Conservation (phyloP, 108 stramenopile species). For the Licmophora abbreviata region DNA sequence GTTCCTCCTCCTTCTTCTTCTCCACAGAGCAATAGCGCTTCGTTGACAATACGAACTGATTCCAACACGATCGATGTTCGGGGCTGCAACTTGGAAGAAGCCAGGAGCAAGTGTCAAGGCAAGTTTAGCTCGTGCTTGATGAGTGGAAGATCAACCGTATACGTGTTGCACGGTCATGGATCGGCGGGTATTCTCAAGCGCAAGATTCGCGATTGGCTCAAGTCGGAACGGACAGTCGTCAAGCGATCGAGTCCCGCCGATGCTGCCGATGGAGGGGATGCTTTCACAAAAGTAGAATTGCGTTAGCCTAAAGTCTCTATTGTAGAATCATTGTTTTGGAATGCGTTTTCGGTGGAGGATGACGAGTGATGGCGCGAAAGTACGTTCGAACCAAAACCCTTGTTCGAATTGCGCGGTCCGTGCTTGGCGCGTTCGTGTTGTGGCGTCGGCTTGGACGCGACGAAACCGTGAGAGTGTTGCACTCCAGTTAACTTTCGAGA, state of each 20-base stretch:
- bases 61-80: conserved; percentile 85
- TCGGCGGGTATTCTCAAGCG: conserved; percentile 65
- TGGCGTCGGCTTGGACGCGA: no score
- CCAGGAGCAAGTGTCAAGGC: conserved; percentile 38
- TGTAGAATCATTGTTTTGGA: no score
- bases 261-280: conserved; percentile 77
- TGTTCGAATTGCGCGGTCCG: no score
- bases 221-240: conserved; percentile 39
- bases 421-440: no score
- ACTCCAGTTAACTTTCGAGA: no score
- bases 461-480: no score
- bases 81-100: conserved; percentile 76
- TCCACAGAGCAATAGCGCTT: neutral
- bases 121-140: conserved; percentile 45
- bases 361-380: no score
- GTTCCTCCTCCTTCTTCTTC: neutral
- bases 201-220: conserved; percentile 63
- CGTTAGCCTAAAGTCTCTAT: conserved; percentile 13
- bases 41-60: conserved; percentile 44
- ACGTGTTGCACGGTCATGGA: conserved; percentile 77
- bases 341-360: no score
- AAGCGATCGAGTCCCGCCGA: conserved; percentile 59
- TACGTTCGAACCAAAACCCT: no score
- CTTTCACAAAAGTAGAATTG: conserved; percentile 66
- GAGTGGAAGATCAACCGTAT: conserved; percentile 40